Evolutionary conservation across 805 yeast species (phyloP).

Genomic region (Torulaspora indica): DNA sequence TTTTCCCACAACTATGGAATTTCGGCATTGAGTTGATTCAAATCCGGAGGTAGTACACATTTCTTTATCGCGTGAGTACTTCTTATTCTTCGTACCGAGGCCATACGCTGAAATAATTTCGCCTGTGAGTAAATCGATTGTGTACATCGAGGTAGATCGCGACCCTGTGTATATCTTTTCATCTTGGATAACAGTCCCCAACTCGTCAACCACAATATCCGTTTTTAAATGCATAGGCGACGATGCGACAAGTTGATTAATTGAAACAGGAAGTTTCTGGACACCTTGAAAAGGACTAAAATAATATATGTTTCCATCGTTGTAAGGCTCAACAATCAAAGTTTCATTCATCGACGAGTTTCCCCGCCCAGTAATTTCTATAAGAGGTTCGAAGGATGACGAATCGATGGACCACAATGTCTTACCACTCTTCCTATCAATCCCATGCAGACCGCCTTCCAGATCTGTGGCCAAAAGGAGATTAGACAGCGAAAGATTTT

Average conservation of each 20-base stretch:
- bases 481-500: conserved; percentile 41
- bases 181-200: conserved; percentile 40
- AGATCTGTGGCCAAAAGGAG: conserved; percentile 69
- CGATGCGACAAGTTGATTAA: conserved; percentile 68
- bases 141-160: conserved; percentile 67
- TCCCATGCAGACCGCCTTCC: conserved; percentile 82
- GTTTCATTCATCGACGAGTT: conserved; percentile 35
- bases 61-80: conserved; percentile 13
- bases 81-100: conserved; percentile 37
- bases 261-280: conserved; percentile 74
- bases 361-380: conserved; percentile 23
- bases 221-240: conserved; percentile 74
- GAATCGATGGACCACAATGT: conserved; percentile 71
- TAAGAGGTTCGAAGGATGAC: conserved; percentile 29
- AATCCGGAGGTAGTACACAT: conserved; percentile 14
- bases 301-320: conserved; percentile 77
- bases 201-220: conserved; percentile 42
- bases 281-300: conserved; percentile 72
- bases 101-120: conserved; percentile 68
- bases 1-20: conserved; percentile 57
- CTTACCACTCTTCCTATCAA: conserved; percentile 70
- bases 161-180: conserved; percentile 87
- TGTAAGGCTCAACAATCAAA: conserved; percentile 89
- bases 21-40: conserved; percentile 25
- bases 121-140: conserved; percentile 71